Evolutionary conservation across 306 rosid species (phyloP).

Genomic region (Pyrus communis): DNA sequence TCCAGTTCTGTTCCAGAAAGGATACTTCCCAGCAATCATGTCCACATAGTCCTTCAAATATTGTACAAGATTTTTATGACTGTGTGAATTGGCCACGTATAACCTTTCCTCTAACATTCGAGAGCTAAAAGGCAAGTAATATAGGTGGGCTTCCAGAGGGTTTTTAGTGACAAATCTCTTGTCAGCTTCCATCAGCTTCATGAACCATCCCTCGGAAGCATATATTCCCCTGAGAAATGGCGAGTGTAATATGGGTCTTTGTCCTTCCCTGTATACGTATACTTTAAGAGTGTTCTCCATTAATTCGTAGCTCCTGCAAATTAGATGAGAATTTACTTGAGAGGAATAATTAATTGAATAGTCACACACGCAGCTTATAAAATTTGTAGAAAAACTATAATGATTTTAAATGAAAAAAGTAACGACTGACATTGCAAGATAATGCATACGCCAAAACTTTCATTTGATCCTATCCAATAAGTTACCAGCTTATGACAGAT

Average conservation of each 20-base stretch:
- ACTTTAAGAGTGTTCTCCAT: constrained; percentile 85
- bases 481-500: neutral
- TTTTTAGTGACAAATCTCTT: constrained; percentile 55
- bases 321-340: neutral
- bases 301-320: constrained; percentile 80
- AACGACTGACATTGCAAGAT: neutral
- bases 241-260: constrained; percentile 70
- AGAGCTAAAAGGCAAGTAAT: constrained; percentile 96
- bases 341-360: constrained; percentile 3
- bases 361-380: neutral
- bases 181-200: constrained; percentile 68
- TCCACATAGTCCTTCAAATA: constrained; percentile 56
- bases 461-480: neutral
- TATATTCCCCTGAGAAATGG: constrained; percentile 72
- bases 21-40: constrained; percentile 52
- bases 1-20: constrained; percentile 81
- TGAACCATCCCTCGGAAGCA: constrained; percentile 98
- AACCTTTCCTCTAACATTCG: constrained; percentile 59
- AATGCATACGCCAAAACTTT: neutral
- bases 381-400: neutral
- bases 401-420: neutral
- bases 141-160: constrained; percentile 70
- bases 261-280: constrained; percentile 71
- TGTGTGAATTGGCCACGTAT: constrained; percentile 68
- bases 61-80: constrained; percentile 44